Base-by-base conservation (phyloP, 495 filamentous ascomycete genomes). In the Daldinia childiae region DNA sequence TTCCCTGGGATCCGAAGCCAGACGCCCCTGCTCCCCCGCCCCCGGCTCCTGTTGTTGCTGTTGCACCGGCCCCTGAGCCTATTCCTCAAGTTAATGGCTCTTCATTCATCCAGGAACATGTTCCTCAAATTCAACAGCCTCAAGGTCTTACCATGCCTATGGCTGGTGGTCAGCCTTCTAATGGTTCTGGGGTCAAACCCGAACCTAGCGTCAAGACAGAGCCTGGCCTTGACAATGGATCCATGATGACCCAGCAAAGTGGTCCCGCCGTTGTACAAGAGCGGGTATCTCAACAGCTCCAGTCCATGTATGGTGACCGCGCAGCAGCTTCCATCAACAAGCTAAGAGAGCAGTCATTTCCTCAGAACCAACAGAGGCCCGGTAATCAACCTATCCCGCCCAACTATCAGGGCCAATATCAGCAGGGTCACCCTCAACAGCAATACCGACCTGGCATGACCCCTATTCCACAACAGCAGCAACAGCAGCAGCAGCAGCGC, bases 1-100 rank as follows among this genome's bases (percentile, higher is more conserved):
- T 98, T 80, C 96, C 96, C 24, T 99, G 96, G 96, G 96, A 98
- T 75, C 95, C 95, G 69, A 86, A 85, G 81, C 85, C 81, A 54
- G 86, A 86, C 14, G 36, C 21, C 36, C 36, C 57, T 60, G 7
- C 57, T 38, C 82, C 82, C 59, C 81, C 82, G n/a, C 74, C 79
- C 32, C 74, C 83, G 57, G 76, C 79, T 39, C 80, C 81, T 26
- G 8, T 19, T 30, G 30, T 17, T 57, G 71, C 82, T 36, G 60
- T 54, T 39, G 51, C 66, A 66, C 54, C 50, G 11, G 80, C 62
- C 48, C 76, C 69, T 56, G 78, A 71, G 62, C 74, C 78, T 54
- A 66, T 78, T 62, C 78, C 75, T 41, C 67, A 70, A 48, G 50
- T 58, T 3, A 78, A 78, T 66, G 74, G 74, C 3, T 62, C 74